Base-by-base conservation (phyloP, 306 rosid species). In the Sophora flavescens region DNA sequence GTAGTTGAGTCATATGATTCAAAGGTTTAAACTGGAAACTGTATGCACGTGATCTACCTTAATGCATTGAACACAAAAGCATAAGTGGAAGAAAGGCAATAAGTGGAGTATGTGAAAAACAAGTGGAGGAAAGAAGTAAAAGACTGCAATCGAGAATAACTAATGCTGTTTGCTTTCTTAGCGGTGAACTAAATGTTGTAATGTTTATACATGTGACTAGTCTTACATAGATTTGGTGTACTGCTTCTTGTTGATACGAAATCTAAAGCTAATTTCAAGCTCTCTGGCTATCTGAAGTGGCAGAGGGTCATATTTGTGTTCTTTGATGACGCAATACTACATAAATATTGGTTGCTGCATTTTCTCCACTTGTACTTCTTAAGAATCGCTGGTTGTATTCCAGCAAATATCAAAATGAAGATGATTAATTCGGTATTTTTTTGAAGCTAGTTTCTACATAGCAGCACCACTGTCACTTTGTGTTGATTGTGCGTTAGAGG, bases 381-480 rank as follows among this genome's bases (percentile, higher is more conserved):
- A 26, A 53, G 68, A 76, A 12, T 61, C 32, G n/a, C 28, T 79
- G 78, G 33, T 36, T 81, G 47, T 62, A 45, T 65, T 67, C 44
- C 42, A 33, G 70, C 66, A 57, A 50, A 77, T 47, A 64, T 48
- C 68, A 75, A 78, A 70, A n/a, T 48, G 17, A 22, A 70, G 78
- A 70, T 59, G 53, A 63, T 75, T 89, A 76, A 88, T 85, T 74
- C 62, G 3, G 63, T 73, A 74, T 32, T 64, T 85, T 81, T 84
- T 83, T 70, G 76, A 84, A 82, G 75, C 83, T 89, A 94, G 97
- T 73, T 94, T 89, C 91, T 92, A 92, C 83, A 58, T 83, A 73
- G 97, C 90, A 73, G 93, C 89, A n/a, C 96, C 98, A 5, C 78
- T 92, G 51, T 92, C 97, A 32, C 91, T 94, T 64, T 94, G 97